These are phyloP conservation scores for Discostella pseudostelligera DNA, from an alignment of 108 stramenopile species.

Conservation along the genomic window DNA sequence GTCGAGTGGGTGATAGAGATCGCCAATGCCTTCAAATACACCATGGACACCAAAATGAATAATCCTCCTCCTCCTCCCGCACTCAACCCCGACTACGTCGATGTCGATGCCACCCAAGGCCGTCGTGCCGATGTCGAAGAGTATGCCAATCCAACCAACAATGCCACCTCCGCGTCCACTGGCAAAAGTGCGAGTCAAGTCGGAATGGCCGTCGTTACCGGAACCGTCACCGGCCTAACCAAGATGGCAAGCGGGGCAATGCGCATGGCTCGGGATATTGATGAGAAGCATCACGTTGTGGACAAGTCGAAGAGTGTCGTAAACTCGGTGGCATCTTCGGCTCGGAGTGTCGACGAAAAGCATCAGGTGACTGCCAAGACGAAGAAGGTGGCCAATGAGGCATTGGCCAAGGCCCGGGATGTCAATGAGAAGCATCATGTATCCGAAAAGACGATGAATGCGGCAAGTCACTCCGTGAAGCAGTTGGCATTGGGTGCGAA, in stretches of 20 bases:
- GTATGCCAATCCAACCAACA: too few relatives aligned
- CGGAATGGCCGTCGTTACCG: too few relatives aligned
- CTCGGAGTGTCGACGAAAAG: conserved; percentile 59
- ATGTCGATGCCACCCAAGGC: too few relatives aligned
- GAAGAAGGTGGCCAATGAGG: conserved; percentile 21
- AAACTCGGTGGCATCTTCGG: conserved; percentile 30
- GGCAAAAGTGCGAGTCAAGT: too few relatives aligned
- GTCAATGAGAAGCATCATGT: conserved; percentile 51
- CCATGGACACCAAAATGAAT: too few relatives aligned
- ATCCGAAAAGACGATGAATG: conserved; percentile 34
- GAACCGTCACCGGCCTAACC: too few relatives aligned
- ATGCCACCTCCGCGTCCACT: too few relatives aligned
- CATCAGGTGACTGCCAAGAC: conserved; percentile 57
- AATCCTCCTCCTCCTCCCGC: too few relatives aligned
- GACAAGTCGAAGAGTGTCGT: conserved; percentile 66
- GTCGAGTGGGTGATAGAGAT: too few relatives aligned
- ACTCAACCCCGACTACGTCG: too few relatives aligned
- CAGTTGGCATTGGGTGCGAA: conserved; percentile 2
- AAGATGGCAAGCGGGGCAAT: conserved; percentile 7
- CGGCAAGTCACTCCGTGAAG: conserved; percentile 3
- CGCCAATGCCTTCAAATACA: too few relatives aligned
- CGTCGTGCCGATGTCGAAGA: too few relatives aligned
- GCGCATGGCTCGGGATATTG: conserved; percentile 40
- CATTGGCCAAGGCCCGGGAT: conserved; percentile 31
- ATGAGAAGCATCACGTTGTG: conserved; percentile 69